Percentiles rank a stretch among this genome's conserved stretches.
Conservation (phyloP, 805 yeast species). For the Ogataea nakhonphanomensis region DNA sequence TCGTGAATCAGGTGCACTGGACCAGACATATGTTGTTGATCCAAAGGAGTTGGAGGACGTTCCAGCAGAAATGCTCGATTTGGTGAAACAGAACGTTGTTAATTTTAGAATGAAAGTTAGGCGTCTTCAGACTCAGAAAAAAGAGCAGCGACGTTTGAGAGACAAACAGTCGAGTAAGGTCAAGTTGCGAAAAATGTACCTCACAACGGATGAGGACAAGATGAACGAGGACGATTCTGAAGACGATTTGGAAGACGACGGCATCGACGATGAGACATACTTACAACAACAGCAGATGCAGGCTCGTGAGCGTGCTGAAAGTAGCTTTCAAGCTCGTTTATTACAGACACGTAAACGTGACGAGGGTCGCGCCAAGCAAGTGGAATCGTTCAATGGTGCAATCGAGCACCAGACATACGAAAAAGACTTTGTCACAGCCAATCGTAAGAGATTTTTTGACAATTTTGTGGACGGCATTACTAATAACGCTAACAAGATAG, state of each 20-base stretch:
- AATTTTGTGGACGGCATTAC: constrained; percentile 28
- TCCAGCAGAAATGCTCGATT: constrained; percentile 50
- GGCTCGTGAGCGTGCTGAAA: constrained; percentile 20
- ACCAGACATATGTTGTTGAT: constrained; percentile 47
- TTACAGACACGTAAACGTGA: constrained; percentile 25
- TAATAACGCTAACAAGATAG: constrained; percentile 31
- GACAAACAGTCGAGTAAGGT: constrained; percentile 49
- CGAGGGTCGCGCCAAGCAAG: constrained; percentile 28
- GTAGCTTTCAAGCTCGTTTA: constrained; percentile 12
- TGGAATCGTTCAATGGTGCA: constrained; percentile 33
- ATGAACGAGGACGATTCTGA: constrained; percentile 28
- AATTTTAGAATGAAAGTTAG: constrained; percentile 55
- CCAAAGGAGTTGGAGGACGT: constrained; percentile 54
- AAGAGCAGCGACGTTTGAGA: constrained; percentile 43
- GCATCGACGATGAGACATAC: constrained; percentile 12
- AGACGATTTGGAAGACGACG: constrained; percentile 20
- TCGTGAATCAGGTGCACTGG: constrained; percentile 10
- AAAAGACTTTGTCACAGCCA: constrained; percentile 16
- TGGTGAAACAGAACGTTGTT: constrained; percentile 50
- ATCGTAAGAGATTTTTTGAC: constrained; percentile 25
- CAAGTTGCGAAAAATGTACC: constrained; percentile 42
- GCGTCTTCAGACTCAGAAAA: constrained; percentile 47
- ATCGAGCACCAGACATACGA: constrained; percentile 28
- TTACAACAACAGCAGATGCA: constrained; percentile 21
- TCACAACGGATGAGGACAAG: constrained; percentile 25